phyloP scores from a whole-genome alignment of 345 rosid species.

The Rhizophora mangle region DNA sequence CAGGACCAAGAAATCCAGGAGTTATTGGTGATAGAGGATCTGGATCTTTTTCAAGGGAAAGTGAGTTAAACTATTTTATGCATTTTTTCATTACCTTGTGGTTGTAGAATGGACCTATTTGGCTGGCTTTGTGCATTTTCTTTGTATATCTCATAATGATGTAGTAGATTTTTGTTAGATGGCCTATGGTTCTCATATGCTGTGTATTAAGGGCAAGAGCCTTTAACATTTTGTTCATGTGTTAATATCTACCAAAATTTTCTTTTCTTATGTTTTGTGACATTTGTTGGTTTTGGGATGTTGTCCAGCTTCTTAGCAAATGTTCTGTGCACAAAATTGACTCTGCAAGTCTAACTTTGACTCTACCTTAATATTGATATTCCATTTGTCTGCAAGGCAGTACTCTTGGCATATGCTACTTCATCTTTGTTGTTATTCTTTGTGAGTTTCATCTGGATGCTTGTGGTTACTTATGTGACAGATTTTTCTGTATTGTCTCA shows the following conservation, averaged over 20 bases:
- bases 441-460: not conserved
- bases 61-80: slow-evolving; percentile 48
- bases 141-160: not conserved
- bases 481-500: not conserved
- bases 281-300: no score
- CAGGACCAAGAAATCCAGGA: slow-evolving; percentile 90
- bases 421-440: not conserved
- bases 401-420: no score
- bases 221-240: not conserved
- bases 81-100: not conserved
- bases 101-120: not conserved
- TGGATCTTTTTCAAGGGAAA: slow-evolving; percentile 96
- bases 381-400: no score
- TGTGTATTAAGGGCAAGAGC: not conserved
- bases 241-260: not conserved
- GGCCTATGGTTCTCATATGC: not conserved
- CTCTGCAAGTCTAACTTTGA: no score
- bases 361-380: no score
- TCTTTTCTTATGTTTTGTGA: not conserved
- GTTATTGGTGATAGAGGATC: slow-evolving; percentile 94
- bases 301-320: no score
- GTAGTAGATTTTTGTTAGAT: not conserved
- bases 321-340: no score
- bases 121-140: slow-evolving; percentile 1
- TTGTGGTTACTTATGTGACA: not conserved